Evolutionary conservation across 2,329 filamentous ascomycete species (phyloP).

Genomic region (Xylaria digitata): DNA sequence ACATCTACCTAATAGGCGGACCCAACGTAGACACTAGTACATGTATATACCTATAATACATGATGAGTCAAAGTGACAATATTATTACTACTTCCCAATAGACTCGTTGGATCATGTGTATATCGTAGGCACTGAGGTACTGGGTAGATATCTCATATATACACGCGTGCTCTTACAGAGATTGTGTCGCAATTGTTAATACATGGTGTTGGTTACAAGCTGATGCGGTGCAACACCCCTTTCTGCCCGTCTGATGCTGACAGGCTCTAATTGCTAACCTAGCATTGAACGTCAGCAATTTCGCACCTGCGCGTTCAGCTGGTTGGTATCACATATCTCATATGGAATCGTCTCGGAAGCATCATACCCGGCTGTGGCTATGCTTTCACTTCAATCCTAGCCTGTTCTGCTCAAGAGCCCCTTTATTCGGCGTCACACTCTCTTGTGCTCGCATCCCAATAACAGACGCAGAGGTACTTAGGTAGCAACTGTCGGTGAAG

Average conservation of each 20-base stretch:
- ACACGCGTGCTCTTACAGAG: background rate
- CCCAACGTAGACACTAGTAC: too few relatives aligned
- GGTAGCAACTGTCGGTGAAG: conserved; percentile 17
- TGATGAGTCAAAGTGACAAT: conserved; percentile 26
- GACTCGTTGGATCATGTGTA: too few relatives aligned
- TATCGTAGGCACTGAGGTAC: too few relatives aligned
- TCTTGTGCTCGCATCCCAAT: background rate
- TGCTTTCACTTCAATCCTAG: conserved; percentile 8
- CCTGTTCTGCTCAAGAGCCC: conserved; percentile 3
- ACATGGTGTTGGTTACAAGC: background rate
- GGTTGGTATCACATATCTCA: conserved; percentile 3
- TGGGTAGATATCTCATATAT: too few relatives aligned
- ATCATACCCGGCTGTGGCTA: conserved; percentile 21
- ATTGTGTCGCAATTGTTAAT: background rate
- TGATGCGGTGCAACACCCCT: conserved; percentile 16
- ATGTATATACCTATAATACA: background rate
- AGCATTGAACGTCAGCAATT: background rate
- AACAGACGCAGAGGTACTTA: too few relatives aligned
- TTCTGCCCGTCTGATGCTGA: background rate
- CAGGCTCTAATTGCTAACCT: too few relatives aligned
- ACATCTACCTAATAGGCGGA: too few relatives aligned
- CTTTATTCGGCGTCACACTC: conserved; percentile 1
- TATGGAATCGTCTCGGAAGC: conserved; percentile 24
- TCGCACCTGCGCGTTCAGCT: background rate
- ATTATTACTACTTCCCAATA: too few relatives aligned